A percentile compares a stretch with the other conserved stretches of the same genome.
phyloP scores from a whole-genome alignment of 1,284 basidiomycete genomes.

The Amylostereum chailletii region DNA sequence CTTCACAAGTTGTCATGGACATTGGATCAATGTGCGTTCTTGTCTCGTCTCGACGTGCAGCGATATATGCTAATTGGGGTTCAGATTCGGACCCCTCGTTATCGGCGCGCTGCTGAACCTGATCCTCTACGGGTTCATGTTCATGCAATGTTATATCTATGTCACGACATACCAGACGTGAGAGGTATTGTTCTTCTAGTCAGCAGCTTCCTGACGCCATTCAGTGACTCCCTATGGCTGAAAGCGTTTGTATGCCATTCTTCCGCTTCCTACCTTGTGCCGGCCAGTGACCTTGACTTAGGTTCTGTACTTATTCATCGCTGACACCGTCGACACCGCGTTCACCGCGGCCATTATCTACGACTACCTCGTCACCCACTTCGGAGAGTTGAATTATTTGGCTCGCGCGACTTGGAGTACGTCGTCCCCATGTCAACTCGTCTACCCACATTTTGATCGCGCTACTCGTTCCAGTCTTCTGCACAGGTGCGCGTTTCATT shows the following conservation, averaged over 20 bases:
- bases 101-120: conserved; percentile 13
- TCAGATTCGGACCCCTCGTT: conserved; percentile 12
- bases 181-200: neutral
- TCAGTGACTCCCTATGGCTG: conserved; percentile 13
- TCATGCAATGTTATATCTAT: conserved; percentile 15
- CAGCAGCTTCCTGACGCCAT: neutral
- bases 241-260: conserved; percentile 10
- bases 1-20: neutral
- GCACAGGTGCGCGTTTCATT: too few relatives aligned
- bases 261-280: neutral
- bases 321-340: conserved; percentile 21
- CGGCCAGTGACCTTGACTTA: neutral
- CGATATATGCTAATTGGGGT: neutral
- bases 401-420: neutral
- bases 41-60: neutral
- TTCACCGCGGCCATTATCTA: conserved; percentile 24
- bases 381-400: conserved; percentile 11
- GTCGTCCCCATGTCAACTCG: neutral
- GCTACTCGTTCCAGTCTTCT: too few relatives aligned
- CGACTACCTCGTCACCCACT: conserved; percentile 18
- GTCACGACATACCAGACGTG: conserved; percentile 13
- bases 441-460: neutral
- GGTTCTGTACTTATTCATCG: conserved; percentile 18
- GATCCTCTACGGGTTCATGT: conserved; percentile 14
- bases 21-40: conserved; percentile 1